phyloP scores from a whole-genome alignment of 1,284 basidiomycete species.

The Naganishia albida region DNA sequence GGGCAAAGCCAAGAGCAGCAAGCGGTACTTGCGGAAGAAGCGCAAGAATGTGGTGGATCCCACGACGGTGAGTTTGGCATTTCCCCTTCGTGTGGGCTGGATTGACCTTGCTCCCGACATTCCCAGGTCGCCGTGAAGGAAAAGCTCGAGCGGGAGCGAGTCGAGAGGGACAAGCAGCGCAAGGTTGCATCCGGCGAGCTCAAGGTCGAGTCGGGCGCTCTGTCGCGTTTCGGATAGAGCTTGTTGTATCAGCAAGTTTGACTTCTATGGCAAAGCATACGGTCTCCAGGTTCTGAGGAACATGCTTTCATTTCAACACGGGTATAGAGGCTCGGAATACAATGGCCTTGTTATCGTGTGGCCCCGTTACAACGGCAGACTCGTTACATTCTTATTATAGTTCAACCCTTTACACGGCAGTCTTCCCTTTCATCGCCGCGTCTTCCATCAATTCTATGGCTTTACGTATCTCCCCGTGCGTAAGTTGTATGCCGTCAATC shows the following conservation, averaged over 20 bases:
- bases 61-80: conserved; percentile 63
- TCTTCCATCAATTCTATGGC: conserved; percentile 65
- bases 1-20: conserved; percentile 79
- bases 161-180: conserved; percentile 31
- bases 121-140: conserved; percentile 33
- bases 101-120: neutral
- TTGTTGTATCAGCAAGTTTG: neutral
- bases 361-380: neutral
- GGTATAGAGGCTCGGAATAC: conserved; percentile 1
- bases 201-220: conserved; percentile 32
- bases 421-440: conserved; percentile 28
- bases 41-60: conserved; percentile 92
- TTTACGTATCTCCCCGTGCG: conserved; percentile 76
- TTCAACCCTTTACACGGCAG: neutral
- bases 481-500: conserved; percentile 79
- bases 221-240: conserved; percentile 30
- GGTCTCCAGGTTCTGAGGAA: neutral
- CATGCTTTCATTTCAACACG: too few species aligned
- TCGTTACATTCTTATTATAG: neutral
- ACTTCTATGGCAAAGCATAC: neutral
- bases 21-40: conserved; percentile 78
- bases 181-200: conserved; percentile 33
- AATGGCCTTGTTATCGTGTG: neutral
- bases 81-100: neutral
- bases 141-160: conserved; percentile 30